Base-by-base conservation (phyloP, 331 rosid species). In the Ulmus americana region DNA sequence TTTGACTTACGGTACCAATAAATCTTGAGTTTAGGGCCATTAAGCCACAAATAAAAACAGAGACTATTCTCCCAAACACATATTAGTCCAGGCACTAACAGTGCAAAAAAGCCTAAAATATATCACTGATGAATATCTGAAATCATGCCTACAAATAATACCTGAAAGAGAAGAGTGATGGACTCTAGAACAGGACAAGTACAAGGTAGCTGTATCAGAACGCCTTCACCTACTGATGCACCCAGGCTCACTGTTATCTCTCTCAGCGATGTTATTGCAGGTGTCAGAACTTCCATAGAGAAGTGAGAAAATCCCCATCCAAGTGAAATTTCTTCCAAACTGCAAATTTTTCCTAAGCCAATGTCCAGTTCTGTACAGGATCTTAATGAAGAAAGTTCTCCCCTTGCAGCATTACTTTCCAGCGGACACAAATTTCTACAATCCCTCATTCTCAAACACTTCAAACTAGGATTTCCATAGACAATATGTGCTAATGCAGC, bases 271-370 rank as follows among this genome's bases (percentile, higher is more conserved):
- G 68, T 50, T 60, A 86, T 38, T 45, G 91, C 82, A 69, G 90
- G 84, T 76, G 77, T 79, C 74, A 90, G 70, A 79, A 80, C 84
- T 67, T 79, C 82, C 47, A 86, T 56, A 46, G 91, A 90, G 51
- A 75, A 18, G 79, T 61, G 75, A 68, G 89, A 82, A 79, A 90
- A 77, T 59, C 91, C 95, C 96, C 96, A 90, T 45, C 96, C 96
- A 71, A 90, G 48, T 52, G 77, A 73, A 64, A 86, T 67, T 74
- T 82, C 95, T 74, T 84, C 91, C 80, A 90, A 76, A 56, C 61
- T 73, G 77, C 80, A 61, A 64, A 68, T 75, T 65, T 76, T 81
- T 47, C 90, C 83, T 61, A 84, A 74, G 54, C 64, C 80, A 64
- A 70, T 48, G 39, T 67, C 74, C 18, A 79, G 70, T 75, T 69